Conservation (phyloP, 768 basidiomycete species). For the Leccinum barrowsii region DNA sequence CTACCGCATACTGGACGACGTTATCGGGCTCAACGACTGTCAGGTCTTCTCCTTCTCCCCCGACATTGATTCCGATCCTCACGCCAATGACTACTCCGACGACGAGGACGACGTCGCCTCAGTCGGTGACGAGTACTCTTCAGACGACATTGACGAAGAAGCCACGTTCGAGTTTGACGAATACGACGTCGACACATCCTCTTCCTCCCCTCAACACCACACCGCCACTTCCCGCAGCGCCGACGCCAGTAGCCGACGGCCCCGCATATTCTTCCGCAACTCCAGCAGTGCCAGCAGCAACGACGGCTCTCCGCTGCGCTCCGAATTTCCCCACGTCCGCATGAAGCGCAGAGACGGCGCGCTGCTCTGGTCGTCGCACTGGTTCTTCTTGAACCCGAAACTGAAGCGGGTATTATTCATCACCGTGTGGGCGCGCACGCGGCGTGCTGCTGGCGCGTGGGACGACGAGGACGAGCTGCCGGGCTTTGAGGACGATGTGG, state of each 20-base stretch:
- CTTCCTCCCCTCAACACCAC: constrained; percentile 15
- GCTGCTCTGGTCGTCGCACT: constrained; percentile 92
- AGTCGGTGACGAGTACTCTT: constrained; percentile 65
- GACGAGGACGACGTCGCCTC: constrained; percentile 74
- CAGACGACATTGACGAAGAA: constrained; percentile 70
- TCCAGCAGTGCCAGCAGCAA: constrained; percentile 37
- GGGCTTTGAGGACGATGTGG: constrained; percentile 38
- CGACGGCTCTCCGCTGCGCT: constrained; percentile 28
- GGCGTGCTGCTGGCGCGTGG: constrained; percentile 51
- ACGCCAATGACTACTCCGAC: constrained; percentile 77
- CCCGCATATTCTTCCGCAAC: constrained; percentile 21
- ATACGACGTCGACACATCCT: constrained; percentile 64
- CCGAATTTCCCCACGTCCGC: constrained; percentile 45
- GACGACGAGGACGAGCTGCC: constrained; percentile 41
- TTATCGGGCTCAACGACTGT: constrained; percentile 86
- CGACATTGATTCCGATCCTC: constrained; percentile 92
- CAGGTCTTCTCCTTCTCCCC: constrained; percentile 95
- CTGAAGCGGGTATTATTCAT: constrained; percentile 90
- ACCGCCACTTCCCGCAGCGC: constrained; percentile 5
- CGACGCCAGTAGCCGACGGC: constrained; percentile 3
- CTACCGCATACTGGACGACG: constrained; percentile 84
- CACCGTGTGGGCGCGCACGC: constrained; percentile 84
- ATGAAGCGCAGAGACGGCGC: constrained; percentile 65
- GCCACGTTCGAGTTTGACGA: constrained; percentile 76
- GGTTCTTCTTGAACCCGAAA: constrained; percentile 95